Base-by-base conservation (phyloP, 2,329 filamentous ascomycete genomes). In the Podosphaera xanthii region DNA sequence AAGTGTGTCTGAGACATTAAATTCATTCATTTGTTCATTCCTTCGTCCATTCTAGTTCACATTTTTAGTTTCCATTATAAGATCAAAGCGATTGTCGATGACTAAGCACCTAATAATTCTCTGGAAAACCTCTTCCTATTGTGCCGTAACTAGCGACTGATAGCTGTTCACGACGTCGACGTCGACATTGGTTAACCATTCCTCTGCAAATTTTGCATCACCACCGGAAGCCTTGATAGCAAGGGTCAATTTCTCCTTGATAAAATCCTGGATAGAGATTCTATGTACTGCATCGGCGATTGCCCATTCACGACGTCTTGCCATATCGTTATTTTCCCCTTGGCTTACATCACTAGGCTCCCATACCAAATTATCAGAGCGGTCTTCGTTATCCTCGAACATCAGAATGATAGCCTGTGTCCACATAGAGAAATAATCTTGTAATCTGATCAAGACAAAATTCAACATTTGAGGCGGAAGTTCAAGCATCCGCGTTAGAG, bases 371-470 rank as follows among this genome's bases (percentile, higher is more conserved):
- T 71, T 73, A 66, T 82, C 80, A 1, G 70, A 69, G 1, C 71
- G 74, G 54, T 76, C 74, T 34, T 75, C 74, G 48, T 75, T 73
- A 33, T 79, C 79, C 53, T 83, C 81, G 58, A 82, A 74, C 57
- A 90, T 71, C 65, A 88, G 83, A 1, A 72, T 72, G 36, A 90
- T 73, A 0, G 87, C 77, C 62, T 78, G 79, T 1, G 83, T 86
- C 87, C 87, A 92, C 72, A 89, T 77, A 0, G 76, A 76, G 65
- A 92, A 81, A 65, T 86, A 81, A 65, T 83, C 83, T 69, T 92
- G 87, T 59, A 92, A 73, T 44, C 75, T 77, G 1, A 70, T 67
- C 3, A 88, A 71, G 1, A 80, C 75, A 59, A 84, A 76, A 0
- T 78, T 67, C 8, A 63, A 66, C 59, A 68, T 74, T 61, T 78